These are phyloP conservation scores for Aspergillus pseudonomiae DNA, from an alignment of 2,329 filamentous ascomycete species.

Conservation along the genomic window DNA sequence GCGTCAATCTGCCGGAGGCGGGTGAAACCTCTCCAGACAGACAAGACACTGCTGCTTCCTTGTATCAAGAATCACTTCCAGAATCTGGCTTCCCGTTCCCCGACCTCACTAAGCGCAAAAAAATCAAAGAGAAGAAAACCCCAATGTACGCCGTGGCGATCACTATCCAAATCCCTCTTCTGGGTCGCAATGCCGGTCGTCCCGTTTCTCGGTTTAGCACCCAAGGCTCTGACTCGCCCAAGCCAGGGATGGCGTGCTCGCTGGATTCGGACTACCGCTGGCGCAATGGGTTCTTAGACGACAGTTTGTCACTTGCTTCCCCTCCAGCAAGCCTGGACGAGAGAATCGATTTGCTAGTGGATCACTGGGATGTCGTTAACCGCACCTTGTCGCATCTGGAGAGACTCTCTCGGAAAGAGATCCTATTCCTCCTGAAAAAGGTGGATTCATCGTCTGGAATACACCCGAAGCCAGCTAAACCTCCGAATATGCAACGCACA, in stretches of 20 bases:
- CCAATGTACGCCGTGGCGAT: conserved; percentile 64
- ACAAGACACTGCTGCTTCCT: conserved; percentile 33
- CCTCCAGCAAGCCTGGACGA: conserved; percentile 55
- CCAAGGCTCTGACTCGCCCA: conserved; percentile 35
- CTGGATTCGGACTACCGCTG: conserved; percentile 46
- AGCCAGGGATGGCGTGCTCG: conserved; percentile 41
- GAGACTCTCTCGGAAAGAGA: conserved; percentile 54
- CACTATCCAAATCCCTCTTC: conserved; percentile 56
- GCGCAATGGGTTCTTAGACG: conserved; percentile 40
- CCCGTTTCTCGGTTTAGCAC: conserved; percentile 41
- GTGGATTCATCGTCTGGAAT: conserved; percentile 46
- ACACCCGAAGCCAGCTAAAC: conserved; percentile 48
- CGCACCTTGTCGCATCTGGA: conserved; percentile 59
- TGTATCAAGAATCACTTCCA: conserved; percentile 37
- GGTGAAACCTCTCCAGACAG: conserved; percentile 39
- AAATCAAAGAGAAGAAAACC: conserved; percentile 56
- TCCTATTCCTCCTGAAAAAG: conserved; percentile 53
- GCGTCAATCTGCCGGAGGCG: conserved; percentile 56
- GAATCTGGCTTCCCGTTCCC: conserved; percentile 43
- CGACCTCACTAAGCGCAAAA: conserved; percentile 45
- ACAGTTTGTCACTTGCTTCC: conserved; percentile 48
- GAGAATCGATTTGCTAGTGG: conserved; percentile 58
- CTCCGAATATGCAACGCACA: conserved; percentile 51
- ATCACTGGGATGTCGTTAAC: conserved; percentile 63
- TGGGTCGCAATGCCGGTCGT: conserved; percentile 37